These are phyloP conservation scores for Ramaria sp. DNA, from an alignment of 768 basidiomycete genomes.

Conservation along the genomic window DNA sequence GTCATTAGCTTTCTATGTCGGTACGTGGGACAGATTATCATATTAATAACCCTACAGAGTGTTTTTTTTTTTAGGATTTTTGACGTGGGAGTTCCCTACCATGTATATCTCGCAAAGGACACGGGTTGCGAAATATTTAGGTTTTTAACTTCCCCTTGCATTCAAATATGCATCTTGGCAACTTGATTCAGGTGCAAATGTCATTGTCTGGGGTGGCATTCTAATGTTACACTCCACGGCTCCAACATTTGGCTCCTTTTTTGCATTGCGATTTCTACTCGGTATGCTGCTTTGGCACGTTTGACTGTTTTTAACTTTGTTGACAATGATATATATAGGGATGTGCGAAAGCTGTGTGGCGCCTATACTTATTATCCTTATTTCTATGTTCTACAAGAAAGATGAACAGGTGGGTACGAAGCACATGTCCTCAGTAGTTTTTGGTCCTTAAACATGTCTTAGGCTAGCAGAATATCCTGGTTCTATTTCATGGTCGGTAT, in stretches of 20 bases:
- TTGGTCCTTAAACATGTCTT: not conserved
- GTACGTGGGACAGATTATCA: slow-evolving; percentile 5
- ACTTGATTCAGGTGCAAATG: slow-evolving; percentile 11
- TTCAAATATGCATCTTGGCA: not conserved
- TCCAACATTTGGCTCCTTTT: slow-evolving; percentile 13
- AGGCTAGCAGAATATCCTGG: slow-evolving; percentile 13
- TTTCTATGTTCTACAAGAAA: slow-evolving; percentile 14
- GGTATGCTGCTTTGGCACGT: not conserved
- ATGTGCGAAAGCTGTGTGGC: slow-evolving; percentile 15
- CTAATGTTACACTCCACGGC: slow-evolving; percentile 15
- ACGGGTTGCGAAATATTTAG: slow-evolving; percentile 14
- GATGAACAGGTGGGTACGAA: slow-evolving; percentile 12
- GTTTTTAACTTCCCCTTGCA: slow-evolving; percentile 1
- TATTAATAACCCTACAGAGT: not conserved
- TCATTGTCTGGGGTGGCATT: slow-evolving; percentile 14
- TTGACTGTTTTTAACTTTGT: not conserved
- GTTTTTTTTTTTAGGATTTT: slow-evolving; percentile 5
- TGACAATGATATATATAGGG: not conserved
- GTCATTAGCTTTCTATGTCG: slow-evolving; percentile 12
- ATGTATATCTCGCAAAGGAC: slow-evolving; percentile 13
- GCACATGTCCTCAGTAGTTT: not conserved
- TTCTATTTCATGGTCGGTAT: slow-evolving; percentile 14
- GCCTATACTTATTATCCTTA: slow-evolving; percentile 14
- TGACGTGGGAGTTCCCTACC: slow-evolving; percentile 15
- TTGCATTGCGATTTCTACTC: slow-evolving; percentile 15